Base-by-base conservation (phyloP, 192 early-diverging fungal genomes). In the Mortierella hygrophila region DNA sequence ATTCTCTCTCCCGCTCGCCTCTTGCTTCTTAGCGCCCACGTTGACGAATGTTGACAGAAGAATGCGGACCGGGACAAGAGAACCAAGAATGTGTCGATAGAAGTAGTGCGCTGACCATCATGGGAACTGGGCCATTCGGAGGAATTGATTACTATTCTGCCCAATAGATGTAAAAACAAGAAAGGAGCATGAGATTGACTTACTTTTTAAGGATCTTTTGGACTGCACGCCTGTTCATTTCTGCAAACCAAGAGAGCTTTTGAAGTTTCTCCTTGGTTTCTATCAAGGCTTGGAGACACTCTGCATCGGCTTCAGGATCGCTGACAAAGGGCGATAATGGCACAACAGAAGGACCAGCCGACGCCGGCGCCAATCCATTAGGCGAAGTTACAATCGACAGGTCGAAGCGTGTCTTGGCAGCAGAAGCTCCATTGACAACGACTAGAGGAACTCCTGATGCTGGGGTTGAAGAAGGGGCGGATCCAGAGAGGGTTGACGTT, bases 191-290 rank as follows among this genome's bases (percentile, higher is more conserved):
- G 20, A 15, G 11, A 35, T 72, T 40, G 15, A 72, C 84, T 88
- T 91, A 93, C 92, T 93, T 93, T 88, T 93, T 93, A 35, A 93
- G 85, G 69, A 92, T 93, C 83, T 93, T 93, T 29, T 78, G 75
- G 47, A 89, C 88, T 11, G 90, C 92, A 29, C 89, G 87, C 37
- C 82, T 77, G 65, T 93, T 93, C 68, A 91, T 80, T 47, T 91
- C 91, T 46, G 88, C 88, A 83, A 91, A 93, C 84, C 86, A 83
- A 63, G 90, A 78, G 32, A 93, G 72, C 68, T 91, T 90, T n/a
- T 81, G 82, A 16, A 91, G 76, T 68, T 88, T 82, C 41, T 88
- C 79, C 52, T 87, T 86, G 13, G 90, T 93, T 29, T 91, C 89
- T 11, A 83, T 44, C 74, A 93, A 75, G 16, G 90, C 91, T 10